Evolutionary conservation across 441 rosid genomes (phyloP), one percentile per base, ranked within the genome.

Genomic region (Manihot esculenta): DNA sequence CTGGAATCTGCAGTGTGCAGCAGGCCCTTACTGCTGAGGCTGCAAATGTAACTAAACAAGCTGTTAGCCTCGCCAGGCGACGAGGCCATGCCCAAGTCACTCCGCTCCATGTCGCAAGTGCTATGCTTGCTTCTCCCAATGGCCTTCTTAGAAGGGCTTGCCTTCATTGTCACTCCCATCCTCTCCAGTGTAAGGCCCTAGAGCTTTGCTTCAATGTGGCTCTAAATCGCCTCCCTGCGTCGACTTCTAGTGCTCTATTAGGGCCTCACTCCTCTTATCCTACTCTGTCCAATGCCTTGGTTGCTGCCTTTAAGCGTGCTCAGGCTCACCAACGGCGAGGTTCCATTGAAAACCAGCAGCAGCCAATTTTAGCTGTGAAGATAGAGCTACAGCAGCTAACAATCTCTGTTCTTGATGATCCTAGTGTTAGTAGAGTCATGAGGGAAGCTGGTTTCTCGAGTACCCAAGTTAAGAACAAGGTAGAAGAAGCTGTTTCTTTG

Each of bases 321-420:
- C 93, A 88, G 77, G 92, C 95, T 70, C 88, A 86, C 81, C 95
- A 89, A 69, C 84, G 92, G 51, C 82, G 95, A 1, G 95, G 95
- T 42, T 84, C 93, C 23, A 72, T 82, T 10, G 93, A 89, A 70
- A 89, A 84, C 85, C 92, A 89, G 82, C 91, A 89, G 42, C 95
- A 87, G 42, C 89, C 95, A 8, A 86, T 89, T 62, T 76, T 89
- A 57, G 95, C 92, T 72, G 65, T 85, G 51, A 89, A 89, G 71
- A 86, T 89, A 20, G 95, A 89, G 84, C 54, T 84, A 15, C 88
- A 89, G 72, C 92, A 86, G 71, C 89, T 89, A 10, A 50, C 85
- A 12, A 71, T 87, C 41, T 87, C 95, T 59, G 84, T 89, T 47
- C 73, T 89, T 3, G 92, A 89, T 62, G 95, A 89, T 68, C 95